Evolutionary conservation across 495 filamentous ascomycete species (phyloP), one percentile per base, ranked within the genome.

Genomic region (Pseudevernia furfuracea): DNA sequence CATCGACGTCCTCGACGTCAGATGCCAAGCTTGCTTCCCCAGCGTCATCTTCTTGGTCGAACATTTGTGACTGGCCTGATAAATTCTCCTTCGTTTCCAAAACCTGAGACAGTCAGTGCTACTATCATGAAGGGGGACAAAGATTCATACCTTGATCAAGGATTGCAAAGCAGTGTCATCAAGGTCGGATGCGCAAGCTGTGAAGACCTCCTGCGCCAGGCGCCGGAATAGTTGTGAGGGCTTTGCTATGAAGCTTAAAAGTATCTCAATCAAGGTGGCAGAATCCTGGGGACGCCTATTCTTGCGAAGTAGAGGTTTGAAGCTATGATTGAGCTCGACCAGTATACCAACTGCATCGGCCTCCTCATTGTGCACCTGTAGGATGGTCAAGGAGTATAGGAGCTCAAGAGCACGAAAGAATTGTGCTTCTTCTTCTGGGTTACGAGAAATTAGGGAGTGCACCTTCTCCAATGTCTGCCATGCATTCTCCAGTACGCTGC

Each of bases 331-430:
- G 14, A 96, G 73, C 69, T 96, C 91, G 23, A 87, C 82, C 10
- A 94, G 80, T 66, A 92, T 84, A 4, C 81, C 81, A 1, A 91
- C 79, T 9, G 92, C 89, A 68, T 97, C 94, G 0, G 88, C 81
- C 63, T 95, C 90, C 25, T 88, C 89, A 69, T 91, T 89, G 75
- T 94, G 93, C n/a, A 96, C 80, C 70, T 96, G 90, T 38, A 97
- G 74, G 57, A 97, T 83, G 3, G 88, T 87, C 62, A 96, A 80
- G n/a, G 89, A 89, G 73, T 94, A 92, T 11, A 97, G 79, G 11
- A 97, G 80, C 52, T 96, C 87, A 1, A 89, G 88, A 46, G 84
- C 76, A 6, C 73, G 70, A 59, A 71, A 76, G 39, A 61, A 75
- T 7, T 17, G 28, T 2, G 15, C 15, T 30, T 55, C 52, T 55